Evolutionary conservation across 31 red algal genomes (phyloP).

Genomic region (Bonnemaisonia californica): DNA sequence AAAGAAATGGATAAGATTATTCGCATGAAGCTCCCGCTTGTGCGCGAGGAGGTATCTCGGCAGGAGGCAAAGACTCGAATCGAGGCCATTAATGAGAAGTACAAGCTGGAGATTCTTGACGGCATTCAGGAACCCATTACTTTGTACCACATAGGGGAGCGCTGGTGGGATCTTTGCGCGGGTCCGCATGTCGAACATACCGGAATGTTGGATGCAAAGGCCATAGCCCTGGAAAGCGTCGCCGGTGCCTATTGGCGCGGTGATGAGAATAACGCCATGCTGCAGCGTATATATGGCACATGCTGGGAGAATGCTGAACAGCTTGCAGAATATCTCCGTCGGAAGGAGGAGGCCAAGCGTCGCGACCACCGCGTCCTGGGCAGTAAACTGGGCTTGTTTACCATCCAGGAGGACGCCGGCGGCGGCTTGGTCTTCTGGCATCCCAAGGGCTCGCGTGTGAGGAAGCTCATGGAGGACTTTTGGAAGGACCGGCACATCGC

Average conservation of each 20-base stretch:
- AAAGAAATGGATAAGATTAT: constrained; percentile 98
- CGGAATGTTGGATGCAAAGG: constrained; percentile 78
- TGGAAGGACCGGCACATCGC: constrained; percentile 88
- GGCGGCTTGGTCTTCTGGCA: constrained; percentile 99
- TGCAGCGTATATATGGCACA: constrained; percentile 98
- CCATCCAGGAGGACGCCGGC: constrained; percentile 94
- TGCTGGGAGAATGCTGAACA: constrained; percentile 89
- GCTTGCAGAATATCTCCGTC: constrained; percentile 83
- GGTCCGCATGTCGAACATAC: constrained; percentile 98
- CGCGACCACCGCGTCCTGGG: constrained; percentile 97
- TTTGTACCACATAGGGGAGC: constrained; percentile 93
- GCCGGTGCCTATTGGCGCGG: constrained; percentile 99
- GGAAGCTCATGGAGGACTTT: constrained; percentile 91
- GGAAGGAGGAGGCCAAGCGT: constrained; percentile 98
- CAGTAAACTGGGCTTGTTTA: constrained; percentile 87
- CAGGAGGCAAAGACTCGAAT: constrained; percentile 84
- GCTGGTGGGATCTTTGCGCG: constrained; percentile 99
- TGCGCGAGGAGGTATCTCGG: constrained; percentile 73
- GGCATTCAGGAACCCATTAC: constrained; percentile 92
- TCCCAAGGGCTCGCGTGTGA: constrained; percentile 88
- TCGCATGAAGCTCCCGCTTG: constrained; percentile 78
- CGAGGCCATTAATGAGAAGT: constrained; percentile 78
- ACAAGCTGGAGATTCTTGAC: constrained; percentile 96
- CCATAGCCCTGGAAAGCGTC: constrained; percentile 84
- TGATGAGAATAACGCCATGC: constrained; percentile 96